phyloP scores from a whole-genome alignment of 306 rosid species.

The Fragaria iinumae region DNA sequence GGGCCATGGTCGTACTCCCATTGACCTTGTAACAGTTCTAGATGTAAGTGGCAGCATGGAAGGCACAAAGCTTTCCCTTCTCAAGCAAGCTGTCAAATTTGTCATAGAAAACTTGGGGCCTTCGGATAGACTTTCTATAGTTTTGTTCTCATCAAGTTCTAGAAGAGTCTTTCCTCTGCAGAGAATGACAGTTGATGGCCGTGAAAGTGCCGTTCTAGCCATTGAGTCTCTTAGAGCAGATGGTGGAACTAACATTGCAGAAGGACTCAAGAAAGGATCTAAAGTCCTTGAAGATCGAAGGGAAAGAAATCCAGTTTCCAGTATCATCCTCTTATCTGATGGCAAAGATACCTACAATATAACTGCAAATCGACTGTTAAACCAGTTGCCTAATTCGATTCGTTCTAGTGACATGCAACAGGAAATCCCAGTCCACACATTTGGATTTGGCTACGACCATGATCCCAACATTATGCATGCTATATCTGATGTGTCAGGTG shows the following conservation, averaged over 20 bases:
- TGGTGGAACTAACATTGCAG: neutral
- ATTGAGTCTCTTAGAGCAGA: neutral
- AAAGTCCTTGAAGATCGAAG: conserved; percentile 30
- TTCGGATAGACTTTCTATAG: conserved; percentile 29
- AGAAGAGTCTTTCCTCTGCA: conserved; percentile 24
- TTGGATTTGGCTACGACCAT: conserved; percentile 25
- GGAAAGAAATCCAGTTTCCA: conserved; percentile 12
- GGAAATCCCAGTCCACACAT: conserved; percentile 25
- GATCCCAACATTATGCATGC: neutral
- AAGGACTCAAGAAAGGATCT: conserved; percentile 19
- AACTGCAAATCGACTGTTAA: neutral
- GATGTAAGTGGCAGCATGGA: conserved; percentile 37
- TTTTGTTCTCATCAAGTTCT: conserved; percentile 8
- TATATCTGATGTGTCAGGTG: conserved; percentile 26
- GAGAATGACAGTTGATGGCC: conserved; percentile 20
- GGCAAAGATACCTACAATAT: conserved; percentile 14
- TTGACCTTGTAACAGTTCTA: conserved; percentile 34
- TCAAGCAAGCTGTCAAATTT: conserved; percentile 4
- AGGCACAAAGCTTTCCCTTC: conserved; percentile 24
- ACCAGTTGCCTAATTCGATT: neutral
- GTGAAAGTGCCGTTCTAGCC: neutral
- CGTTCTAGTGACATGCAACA: neutral
- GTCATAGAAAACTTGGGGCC: conserved; percentile 18
- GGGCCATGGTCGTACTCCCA: neutral
- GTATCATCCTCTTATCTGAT: conserved; percentile 20